These are phyloP conservation scores for Venturia effusa DNA, from an alignment of 2,329 filamentous ascomycete genomes.

Conservation along the genomic window DNA sequence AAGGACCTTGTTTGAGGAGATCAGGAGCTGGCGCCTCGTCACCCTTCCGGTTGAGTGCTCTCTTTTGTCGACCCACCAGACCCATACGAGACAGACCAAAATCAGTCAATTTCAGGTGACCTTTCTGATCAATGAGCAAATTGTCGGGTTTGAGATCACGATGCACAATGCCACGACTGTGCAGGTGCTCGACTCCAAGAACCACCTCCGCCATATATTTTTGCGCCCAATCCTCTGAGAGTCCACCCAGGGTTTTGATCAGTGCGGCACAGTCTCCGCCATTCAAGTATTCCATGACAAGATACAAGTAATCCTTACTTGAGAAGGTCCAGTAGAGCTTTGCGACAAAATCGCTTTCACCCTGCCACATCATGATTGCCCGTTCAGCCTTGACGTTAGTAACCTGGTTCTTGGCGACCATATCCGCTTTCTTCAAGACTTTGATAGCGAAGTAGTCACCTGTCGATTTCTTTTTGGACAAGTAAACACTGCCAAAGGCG, in stretches of 20 bases:
- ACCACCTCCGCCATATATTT: conserved; percentile 96
- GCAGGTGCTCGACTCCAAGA: conserved; percentile 90
- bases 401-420: conserved; percentile 99
- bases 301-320: conserved; percentile 95
- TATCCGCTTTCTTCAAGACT: conserved; percentile 97
- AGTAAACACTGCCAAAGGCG: conserved; percentile 93
- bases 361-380: conserved; percentile 99
- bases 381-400: conserved; percentile 98
- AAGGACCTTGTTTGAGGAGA: conserved; percentile 82
- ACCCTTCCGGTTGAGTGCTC: conserved; percentile 66
- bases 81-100: conserved; percentile 97
- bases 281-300: conserved; percentile 99
- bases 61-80: conserved; percentile 89
- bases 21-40: conserved; percentile 78
- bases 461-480: conserved; percentile 97
- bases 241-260: conserved; percentile 83
- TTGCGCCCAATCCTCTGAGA: conserved; percentile 96
- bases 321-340: conserved; percentile 99
- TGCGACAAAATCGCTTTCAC: conserved; percentile 96
- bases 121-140: conserved; percentile 89
- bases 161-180: conserved; percentile 90
- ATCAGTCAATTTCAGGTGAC: conserved; percentile 92
- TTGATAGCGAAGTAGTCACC: conserved; percentile 99
- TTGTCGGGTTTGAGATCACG: conserved; percentile 96
- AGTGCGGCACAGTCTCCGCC: conserved; percentile 94